These are phyloP conservation scores for Globisporangium acanthophoron DNA, from an alignment of 352 stramenopile genomes.

Conservation along the genomic window DNA sequence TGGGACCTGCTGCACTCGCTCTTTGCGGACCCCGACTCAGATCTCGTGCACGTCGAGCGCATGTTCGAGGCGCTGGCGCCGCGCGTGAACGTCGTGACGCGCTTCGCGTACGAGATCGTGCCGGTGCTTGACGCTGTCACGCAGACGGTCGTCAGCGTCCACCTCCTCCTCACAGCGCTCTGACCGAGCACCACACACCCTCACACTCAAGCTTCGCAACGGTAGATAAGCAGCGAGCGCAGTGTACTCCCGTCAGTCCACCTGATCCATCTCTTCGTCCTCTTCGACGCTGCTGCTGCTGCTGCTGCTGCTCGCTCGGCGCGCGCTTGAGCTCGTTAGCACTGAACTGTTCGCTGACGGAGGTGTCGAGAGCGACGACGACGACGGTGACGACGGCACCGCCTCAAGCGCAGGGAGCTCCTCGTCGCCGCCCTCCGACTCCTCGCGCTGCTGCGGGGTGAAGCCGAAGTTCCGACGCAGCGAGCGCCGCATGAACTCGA, in stretches of 20 bases:
- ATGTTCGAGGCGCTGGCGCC: constrained; percentile 33
- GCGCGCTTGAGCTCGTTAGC: constrained; percentile 1
- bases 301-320: constrained; percentile 16
- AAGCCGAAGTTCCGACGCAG: constrained; percentile 29
- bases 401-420: constrained; percentile 7
- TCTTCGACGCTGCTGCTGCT: constrained; percentile 40
- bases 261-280: constrained; percentile 63
- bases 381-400: constrained; percentile 15
- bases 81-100: constrained; percentile 22
- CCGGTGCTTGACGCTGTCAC: constrained; percentile 50
- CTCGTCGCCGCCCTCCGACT: constrained; percentile 1
- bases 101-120: constrained; percentile 46
- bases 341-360: neutral
- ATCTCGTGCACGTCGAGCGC: constrained; percentile 31
- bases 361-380: neutral
- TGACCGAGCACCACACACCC: neutral
- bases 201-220: neutral
- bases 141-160: constrained; percentile 45
- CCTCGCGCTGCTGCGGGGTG: neutral
- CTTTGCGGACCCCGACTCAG: constrained; percentile 33
- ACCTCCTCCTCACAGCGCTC: constrained; percentile 34
- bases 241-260: constrained; percentile 30
- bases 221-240: neutral
- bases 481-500: constrained; percentile 44
- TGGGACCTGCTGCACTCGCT: constrained; percentile 40